Base-by-base conservation (phyloP, 164 flowering plant genomes). In the Platanus orientalis region DNA sequence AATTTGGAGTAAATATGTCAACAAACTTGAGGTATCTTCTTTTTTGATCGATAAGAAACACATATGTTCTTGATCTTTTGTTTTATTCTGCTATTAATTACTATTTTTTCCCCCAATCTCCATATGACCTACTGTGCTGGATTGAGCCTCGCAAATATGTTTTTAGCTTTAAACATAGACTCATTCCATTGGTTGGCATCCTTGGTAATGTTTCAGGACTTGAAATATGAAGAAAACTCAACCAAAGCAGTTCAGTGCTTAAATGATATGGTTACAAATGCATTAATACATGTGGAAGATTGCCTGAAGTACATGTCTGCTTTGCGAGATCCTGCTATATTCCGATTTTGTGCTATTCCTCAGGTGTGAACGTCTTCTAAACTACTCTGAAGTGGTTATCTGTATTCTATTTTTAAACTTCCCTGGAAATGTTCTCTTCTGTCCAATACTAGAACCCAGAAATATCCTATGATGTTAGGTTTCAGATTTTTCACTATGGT, bases 251-350 rank as follows among this genome's bases (percentile, higher is more conserved):
- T 91, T 60, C 80, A 89, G 50, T 91, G 97, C 79, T 73, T 91
- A 70, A 91, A 94, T 76, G 99, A 94, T 49, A 89, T 94, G 99
- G 89, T 94, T 71, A 91, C 97, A 45, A 82, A 94, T 84, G 95
- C 97, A 62, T 73, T 91, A 69, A 58, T 66, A 11, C 99, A 88
- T 75, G 81, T 63, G 45, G 93, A 94, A 69, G 96, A 91, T 73
- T 83, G 90, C 79, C 74, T 94, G 64, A 75, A 69, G 45, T 94
- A 88, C 83, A 83, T 91, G 93, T 70, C 92, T 56, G 79, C 66
- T 69, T 73, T 91, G 72, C 74, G 76, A 23, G 85, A 83, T 78
- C 86, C 81, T 54, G 72, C 83, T 13, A 79, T 83, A 60, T 86
- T 91, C 61, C 82, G 89, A 44, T 91, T 91, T 69, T 91, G 93